Evolutionary conservation across 2,329 filamentous ascomycete species (phyloP), one percentile per base, ranked within the genome.

Genomic region (Fusarium sp.): DNA sequence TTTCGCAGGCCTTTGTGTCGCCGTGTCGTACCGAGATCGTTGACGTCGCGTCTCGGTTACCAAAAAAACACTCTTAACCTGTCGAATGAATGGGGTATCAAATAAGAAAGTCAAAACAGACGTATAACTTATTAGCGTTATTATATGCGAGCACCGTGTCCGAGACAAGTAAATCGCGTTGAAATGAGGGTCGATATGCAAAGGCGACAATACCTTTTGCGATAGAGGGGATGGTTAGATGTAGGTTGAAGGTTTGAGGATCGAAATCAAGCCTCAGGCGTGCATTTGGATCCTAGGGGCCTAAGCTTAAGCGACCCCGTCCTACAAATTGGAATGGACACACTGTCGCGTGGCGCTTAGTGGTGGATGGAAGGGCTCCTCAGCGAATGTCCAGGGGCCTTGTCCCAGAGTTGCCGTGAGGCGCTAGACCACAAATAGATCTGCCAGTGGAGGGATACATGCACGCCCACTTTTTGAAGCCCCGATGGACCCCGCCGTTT

Each of bases 311-410:
- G 62, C 66, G 67, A 67, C 58, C 47, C 38, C 51, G 42, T 66
- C 42, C 67, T 74, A 62, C 70, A 75, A 75, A 68, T 68, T 68
- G 38, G 38, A 68, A 74, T 77, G 73, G 66, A 66, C 63, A 73
- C 63, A 74, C 68, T 67, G 64, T 73, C 65, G 68, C 57, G 65
- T 70, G 58, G 72, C 61, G 72, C 68, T 75, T 74, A 74, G 68
- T 63, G 42, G 52, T 62, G 38, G 64, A 68, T 26, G 20, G 56
- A 42, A 60, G 38, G 39, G 50, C 55, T 47, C 41, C 32, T 51
- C 26, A 67, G 57, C 41, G 28, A 70, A 59, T 34, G 41, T 50
- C 63, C 42, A 39, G 62, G 65, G 63, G 62, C 28, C 45, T 60
- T 60, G 39, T 36, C 42, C 44, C 50, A 69, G 48, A 67, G 66